These are phyloP conservation scores for Citrus medica DNA, from an alignment of 345 rosid species.

Conservation along the genomic window DNA sequence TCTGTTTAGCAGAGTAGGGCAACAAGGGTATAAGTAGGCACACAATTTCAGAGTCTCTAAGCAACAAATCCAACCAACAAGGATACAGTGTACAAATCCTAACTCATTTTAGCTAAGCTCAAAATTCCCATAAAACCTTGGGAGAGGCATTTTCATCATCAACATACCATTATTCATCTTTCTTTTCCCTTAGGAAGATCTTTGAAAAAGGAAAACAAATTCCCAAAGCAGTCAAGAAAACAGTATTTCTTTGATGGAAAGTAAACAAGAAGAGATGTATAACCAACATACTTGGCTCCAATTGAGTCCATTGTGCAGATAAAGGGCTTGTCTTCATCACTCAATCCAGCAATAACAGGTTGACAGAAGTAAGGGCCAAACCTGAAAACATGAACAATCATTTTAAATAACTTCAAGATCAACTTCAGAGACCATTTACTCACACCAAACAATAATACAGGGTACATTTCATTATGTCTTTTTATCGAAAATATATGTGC, in stretches of 20 bases:
- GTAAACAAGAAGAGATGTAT: not conserved
- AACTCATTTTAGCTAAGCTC: not conserved
- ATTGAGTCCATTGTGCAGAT: slow-evolving; percentile 98
- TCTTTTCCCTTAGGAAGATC: not conserved
- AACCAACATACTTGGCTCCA: slow-evolving; percentile 83
- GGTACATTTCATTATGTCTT: not conserved
- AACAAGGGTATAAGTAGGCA: not conserved
- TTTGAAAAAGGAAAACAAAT: not conserved
- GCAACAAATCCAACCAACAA: not conserved
- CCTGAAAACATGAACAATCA: slow-evolving; percentile 34
- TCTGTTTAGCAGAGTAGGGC: not conserved
- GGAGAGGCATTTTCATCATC: not conserved
- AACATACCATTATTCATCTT: not conserved
- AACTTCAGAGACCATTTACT: not conserved
- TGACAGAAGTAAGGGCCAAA: slow-evolving; percentile 98
- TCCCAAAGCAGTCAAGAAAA: not conserved
- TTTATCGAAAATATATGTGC: not conserved
- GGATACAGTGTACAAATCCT: not conserved
- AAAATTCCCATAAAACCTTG: not conserved
- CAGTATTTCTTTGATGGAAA: not conserved
- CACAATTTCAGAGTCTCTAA: not conserved
- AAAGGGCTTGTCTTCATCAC: slow-evolving; percentile 92
- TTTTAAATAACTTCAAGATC: not conserved
- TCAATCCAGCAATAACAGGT: slow-evolving; percentile 94
- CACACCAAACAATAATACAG: not conserved